These are phyloP conservation scores for Annulohypoxylon nitens DNA, from an alignment of 495 filamentous ascomycete genomes.

Conservation along the genomic window DNA sequence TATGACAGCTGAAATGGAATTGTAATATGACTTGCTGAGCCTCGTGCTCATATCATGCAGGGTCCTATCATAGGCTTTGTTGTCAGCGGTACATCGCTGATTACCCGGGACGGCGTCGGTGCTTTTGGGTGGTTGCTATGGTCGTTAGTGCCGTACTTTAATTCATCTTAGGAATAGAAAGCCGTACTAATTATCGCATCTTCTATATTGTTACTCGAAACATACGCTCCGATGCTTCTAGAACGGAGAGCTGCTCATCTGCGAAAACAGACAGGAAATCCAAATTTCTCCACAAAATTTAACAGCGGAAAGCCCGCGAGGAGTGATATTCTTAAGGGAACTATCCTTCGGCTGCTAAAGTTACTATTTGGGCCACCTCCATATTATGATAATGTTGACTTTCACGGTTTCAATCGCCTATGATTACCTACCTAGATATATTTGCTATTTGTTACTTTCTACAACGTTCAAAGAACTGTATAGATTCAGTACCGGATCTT, in stretches of 20 bases:
- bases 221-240: not conserved
- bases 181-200: not conserved
- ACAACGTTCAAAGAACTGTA: slow-evolving; percentile 78
- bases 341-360: not conserved
- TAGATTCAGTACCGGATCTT: slow-evolving; percentile 72
- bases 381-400: not conserved
- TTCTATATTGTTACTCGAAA: not conserved
- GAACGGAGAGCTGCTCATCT: not conserved
- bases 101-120: not conserved
- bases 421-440: slow-evolving; percentile 61
- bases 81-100: not conserved
- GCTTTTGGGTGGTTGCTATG: not conserved
- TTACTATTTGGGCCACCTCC: not conserved
- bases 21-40: not conserved
- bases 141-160: not conserved
- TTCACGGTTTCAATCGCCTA: slow-evolving; percentile 2
- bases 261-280: not conserved
- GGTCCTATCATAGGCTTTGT: not conserved
- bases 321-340: not conserved
- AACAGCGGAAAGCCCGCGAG: not conserved
- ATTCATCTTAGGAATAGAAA: not conserved
- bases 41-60: not conserved
- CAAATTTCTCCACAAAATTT: not conserved
- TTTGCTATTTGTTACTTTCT: slow-evolving; percentile 83
- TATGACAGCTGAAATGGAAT: not conserved